Evolutionary conservation across 2,329 filamentous ascomycete species (phyloP).

Genomic region (Colletotrichum noveboracense): DNA sequence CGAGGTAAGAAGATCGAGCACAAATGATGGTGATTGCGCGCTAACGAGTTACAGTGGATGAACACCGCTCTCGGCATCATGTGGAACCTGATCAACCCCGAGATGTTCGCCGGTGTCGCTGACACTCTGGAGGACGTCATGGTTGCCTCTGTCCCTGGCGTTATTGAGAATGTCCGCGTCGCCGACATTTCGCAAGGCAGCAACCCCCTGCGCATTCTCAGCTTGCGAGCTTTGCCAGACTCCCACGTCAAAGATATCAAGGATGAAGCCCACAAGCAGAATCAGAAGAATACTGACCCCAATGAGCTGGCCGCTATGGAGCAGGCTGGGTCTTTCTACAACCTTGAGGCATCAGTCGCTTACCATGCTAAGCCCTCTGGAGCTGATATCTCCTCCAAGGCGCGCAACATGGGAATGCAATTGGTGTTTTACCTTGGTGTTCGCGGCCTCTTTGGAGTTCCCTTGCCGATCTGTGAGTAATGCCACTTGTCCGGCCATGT

Average conservation of each 20-base stretch:
- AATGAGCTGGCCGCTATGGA: conserved; percentile 89
- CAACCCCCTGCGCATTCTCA: conserved; percentile 88
- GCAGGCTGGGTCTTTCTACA: conserved; percentile 89
- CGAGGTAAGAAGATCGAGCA: conserved; percentile 44
- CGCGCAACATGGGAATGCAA: conserved; percentile 72
- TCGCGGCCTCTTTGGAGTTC: conserved; percentile 87
- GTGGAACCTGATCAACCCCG: conserved; percentile 93
- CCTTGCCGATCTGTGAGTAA: conserved; percentile 74
- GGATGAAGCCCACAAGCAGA: conserved; percentile 57
- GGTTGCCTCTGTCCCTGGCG: conserved; percentile 88
- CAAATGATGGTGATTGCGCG: neutral
- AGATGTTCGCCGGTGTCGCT: conserved; percentile 92
- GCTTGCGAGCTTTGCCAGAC: conserved; percentile 84
- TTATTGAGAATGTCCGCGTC: conserved; percentile 94
- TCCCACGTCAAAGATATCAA: conserved; percentile 82
- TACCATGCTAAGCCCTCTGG: conserved; percentile 81
- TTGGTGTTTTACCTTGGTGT: conserved; percentile 92
- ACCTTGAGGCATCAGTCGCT: conserved; percentile 76
- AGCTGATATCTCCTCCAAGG: conserved; percentile 76
- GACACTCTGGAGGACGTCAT: conserved; percentile 88
- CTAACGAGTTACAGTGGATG: conserved; percentile 70
- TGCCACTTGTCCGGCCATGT: conserved; percentile 30
- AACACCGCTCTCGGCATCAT: conserved; percentile 85
- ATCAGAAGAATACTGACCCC: conserved; percentile 72
- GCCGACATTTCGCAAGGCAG: conserved; percentile 94